Conservation (phyloP, 441 rosid species). For the Populus hybrid region DNA sequence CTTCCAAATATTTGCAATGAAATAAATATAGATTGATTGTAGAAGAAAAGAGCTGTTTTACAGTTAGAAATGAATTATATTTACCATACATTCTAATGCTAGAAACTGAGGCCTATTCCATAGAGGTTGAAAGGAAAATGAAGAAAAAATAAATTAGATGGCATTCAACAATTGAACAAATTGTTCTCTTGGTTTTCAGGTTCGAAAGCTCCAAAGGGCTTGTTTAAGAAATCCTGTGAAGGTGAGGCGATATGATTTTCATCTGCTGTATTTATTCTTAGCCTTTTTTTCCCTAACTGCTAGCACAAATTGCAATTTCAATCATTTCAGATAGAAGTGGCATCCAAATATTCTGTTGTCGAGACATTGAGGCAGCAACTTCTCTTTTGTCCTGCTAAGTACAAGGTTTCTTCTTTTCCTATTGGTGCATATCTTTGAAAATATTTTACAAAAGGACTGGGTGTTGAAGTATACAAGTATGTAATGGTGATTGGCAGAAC, state of each 20-base stretch:
- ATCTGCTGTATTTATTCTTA: background rate
- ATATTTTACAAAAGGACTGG: background rate
- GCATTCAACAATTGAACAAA: constrained; percentile 6
- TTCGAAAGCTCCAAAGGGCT: constrained; percentile 87
- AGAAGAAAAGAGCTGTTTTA: too few species aligned
- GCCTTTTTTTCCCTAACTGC: background rate
- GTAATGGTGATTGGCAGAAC: background rate
- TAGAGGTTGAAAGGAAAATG: background rate
- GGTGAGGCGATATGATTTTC: constrained; percentile 35
- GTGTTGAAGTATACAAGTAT: background rate
- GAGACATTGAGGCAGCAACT: constrained; percentile 85
- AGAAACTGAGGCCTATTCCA: too few species aligned
- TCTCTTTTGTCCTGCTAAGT: constrained; percentile 65
- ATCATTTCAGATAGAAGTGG: constrained; percentile 71
- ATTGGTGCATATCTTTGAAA: constrained; percentile 2
- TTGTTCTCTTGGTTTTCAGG: constrained; percentile 40
- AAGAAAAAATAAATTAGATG: constrained; percentile 3
- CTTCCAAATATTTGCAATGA: too few species aligned
- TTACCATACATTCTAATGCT: too few species aligned
- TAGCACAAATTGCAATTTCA: background rate
- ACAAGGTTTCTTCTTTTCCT: constrained; percentile 54
- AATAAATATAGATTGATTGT: too few species aligned
- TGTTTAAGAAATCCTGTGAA: constrained; percentile 90
- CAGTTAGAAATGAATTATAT: too few species aligned
- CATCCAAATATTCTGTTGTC: constrained; percentile 86